These are phyloP conservation scores for Novymonas esmeraldas DNA, from an alignment of 208 protist species.

Conservation along the genomic window DNA sequence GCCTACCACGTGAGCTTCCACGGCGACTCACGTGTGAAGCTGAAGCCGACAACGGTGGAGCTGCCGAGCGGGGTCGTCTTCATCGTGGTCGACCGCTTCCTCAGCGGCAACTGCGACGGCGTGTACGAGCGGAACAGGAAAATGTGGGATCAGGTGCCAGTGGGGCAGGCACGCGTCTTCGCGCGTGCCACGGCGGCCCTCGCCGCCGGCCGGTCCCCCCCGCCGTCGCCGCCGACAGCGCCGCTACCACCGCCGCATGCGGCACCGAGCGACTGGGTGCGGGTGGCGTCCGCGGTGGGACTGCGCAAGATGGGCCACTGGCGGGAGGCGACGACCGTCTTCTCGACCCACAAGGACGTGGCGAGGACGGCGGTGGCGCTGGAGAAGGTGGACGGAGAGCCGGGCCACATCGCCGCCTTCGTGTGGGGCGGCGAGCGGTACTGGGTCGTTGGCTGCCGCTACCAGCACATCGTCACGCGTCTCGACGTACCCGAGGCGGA, in stretches of 20 bases:
- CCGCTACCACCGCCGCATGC: not conserved
- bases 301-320: conserved; percentile 78
- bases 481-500: conserved; percentile 74
- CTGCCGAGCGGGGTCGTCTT: conserved; percentile 49
- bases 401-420: conserved; percentile 67
- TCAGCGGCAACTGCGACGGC: conserved; percentile 55
- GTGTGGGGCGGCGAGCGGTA: conserved; percentile 45
- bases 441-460: conserved; percentile 70
- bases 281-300: conserved; percentile 45
- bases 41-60: conserved; percentile 44
- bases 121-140: conserved; percentile 75
- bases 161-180: conserved; percentile 75
- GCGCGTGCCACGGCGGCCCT: conserved; percentile 6
- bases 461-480: conserved; percentile 63
- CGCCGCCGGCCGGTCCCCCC: not conserved
- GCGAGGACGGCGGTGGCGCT: conserved; percentile 42
- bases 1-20: conserved; percentile 64
- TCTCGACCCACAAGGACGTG: conserved; percentile 37
- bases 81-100: conserved; percentile 62
- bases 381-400: conserved; percentile 75
- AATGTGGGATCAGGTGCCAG: conserved; percentile 83
- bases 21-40: conserved; percentile 63
- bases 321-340: conserved; percentile 42
- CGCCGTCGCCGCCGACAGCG: not conserved
- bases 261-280: conserved; percentile 21